These are phyloP conservation scores for Polygonum maritimum DNA, from an alignment of 148 eudicot genomes.

Conservation along the genomic window DNA sequence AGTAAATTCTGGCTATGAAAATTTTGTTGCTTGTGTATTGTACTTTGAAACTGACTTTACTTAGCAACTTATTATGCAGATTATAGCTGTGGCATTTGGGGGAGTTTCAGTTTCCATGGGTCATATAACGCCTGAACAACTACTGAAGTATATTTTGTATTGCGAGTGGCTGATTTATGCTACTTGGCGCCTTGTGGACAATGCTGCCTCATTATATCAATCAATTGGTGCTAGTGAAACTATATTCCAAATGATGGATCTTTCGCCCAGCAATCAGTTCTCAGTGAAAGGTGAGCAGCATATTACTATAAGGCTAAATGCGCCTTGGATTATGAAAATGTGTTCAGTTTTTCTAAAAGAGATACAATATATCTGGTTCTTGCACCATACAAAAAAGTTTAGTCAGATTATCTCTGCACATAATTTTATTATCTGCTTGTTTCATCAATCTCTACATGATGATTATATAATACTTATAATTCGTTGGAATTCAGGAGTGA, in stretches of 20 bases:
- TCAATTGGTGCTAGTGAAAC: constrained; percentile 49
- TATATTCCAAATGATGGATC: constrained; percentile 36
- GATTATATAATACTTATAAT: not conserved
- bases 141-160: constrained; percentile 44
- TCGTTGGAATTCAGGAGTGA: constrained; percentile 22
- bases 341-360: not conserved
- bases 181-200: constrained; percentile 43
- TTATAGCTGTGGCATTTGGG: constrained; percentile 37
- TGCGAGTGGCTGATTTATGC: constrained; percentile 60
- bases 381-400: not conserved
- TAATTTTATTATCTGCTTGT: not conserved
- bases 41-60: not conserved
- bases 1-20: not conserved
- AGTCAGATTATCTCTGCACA: not conserved
- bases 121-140: constrained; percentile 43
- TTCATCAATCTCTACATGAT: not conserved
- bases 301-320: not conserved
- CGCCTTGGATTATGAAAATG: not conserved
- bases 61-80: constrained; percentile 15
- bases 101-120: constrained; percentile 39
- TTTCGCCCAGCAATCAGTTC: constrained; percentile 36
- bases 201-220: constrained; percentile 31
- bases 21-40: not conserved
- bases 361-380: not conserved
- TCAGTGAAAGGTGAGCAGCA: constrained; percentile 27